Base-by-base conservation (phyloP, 1,284 basidiomycete genomes). In the Meira miltonrushii region DNA sequence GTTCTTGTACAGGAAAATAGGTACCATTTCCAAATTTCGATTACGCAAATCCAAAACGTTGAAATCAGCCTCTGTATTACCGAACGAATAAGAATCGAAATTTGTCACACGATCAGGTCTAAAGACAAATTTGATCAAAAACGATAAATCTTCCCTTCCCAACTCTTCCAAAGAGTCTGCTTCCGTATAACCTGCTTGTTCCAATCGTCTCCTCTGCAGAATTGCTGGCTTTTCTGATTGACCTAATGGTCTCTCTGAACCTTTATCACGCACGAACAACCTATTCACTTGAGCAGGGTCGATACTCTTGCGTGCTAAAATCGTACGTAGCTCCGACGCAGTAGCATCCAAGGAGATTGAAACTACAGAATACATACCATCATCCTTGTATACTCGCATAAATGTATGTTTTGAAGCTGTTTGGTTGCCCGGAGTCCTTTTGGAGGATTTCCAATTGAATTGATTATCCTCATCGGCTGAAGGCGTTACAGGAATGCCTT, bases 151-250 rank as follows among this genome's bases (percentile, higher is more conserved):
- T 48, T 90, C 88, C 23, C 86, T 85, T 0, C 88, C 90, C 19
- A 96, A 82, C 39, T 87, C 83, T 63, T 92, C 88, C 7, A 91
- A 80, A 13, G 87, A 85, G 76, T 99, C 95, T 9, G 84, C 82
- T 33, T 87, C 75, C 46, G 88, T 89, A 74, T 93, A 96, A 0
- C 95, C 95, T 6, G 92, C 91, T 77, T 96, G 91, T 67, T 90
- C 85, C 54, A 98, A 81, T 52, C 92, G 84, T 50, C 90, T 84
- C 51, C 88, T 84, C 48, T 95, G 88, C 62, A 96, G 89, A 54
- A 87, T 84, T 0, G 92, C 86, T 0, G 94, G 94, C 58, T 86
- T 84, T 77, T 99, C 95, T 0, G 85, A 87, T 13, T 85, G 84
- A 37, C 67, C 67, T 17, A 78, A 64, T 39, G 75, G 75, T 15